Evolutionary conservation across 352 stramenopile genomes (phyloP).

Genomic region (Pythium utonaiense): DNA sequence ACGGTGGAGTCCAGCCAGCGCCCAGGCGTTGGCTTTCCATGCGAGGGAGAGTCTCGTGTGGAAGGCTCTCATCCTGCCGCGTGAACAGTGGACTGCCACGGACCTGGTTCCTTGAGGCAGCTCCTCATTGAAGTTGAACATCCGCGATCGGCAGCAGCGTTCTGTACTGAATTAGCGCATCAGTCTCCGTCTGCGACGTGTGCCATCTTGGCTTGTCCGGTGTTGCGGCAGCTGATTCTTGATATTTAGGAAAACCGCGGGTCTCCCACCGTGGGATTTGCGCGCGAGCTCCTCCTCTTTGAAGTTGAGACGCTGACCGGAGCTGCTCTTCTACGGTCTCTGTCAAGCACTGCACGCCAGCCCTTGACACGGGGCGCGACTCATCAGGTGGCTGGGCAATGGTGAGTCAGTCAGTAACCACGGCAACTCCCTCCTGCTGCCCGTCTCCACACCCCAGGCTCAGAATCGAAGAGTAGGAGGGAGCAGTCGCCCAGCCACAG

Average conservation of each 20-base stretch:
- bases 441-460: neutral
- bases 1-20: no score
- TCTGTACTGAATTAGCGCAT: neutral
- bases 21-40: no score
- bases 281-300: neutral
- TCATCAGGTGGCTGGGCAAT: slow-evolving; percentile 1
- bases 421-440: neutral
- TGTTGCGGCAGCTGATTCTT: neutral
- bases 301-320: neutral
- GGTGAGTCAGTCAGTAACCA: slow-evolving; percentile 1
- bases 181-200: neutral
- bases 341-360: no score
- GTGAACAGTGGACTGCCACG: neutral
- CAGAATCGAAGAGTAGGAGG: neutral
- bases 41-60: no score
- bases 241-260: neutral
- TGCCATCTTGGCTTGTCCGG: neutral
- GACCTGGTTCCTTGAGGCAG: slow-evolving; percentile 2
- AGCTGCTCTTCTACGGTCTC: neutral
- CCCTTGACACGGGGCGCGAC: neutral
- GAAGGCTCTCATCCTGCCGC: no score
- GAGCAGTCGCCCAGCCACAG: no score
- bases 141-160: neutral
- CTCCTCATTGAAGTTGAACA: slow-evolving; percentile 17
- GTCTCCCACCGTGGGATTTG: neutral